A percentile compares a stretch with the other conserved stretches of the same genome.
These are phyloP conservation scores for Geopyxis carbonaria DNA, from an alignment of 495 filamentous ascomycete species.

Conservation along the genomic window DNA sequence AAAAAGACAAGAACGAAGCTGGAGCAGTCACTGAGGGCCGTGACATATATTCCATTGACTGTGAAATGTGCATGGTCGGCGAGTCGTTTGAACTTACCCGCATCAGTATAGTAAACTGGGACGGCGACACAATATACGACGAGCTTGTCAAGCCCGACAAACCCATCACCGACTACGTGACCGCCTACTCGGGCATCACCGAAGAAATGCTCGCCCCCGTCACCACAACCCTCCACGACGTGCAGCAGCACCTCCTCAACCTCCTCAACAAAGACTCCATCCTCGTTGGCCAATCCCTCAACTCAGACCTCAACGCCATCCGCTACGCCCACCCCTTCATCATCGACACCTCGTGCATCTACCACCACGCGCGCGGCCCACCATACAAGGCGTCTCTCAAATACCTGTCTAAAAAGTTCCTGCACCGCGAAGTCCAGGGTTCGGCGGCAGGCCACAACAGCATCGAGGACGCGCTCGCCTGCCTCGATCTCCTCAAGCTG, in stretches of 20 bases:
- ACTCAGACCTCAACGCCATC: slow-evolving; percentile 72
- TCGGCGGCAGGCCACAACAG: slow-evolving; percentile 60
- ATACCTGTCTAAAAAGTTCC: slow-evolving; percentile 62
- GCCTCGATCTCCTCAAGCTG: slow-evolving; percentile 78
- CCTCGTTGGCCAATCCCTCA: slow-evolving; percentile 78
- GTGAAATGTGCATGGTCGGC: slow-evolving; percentile 84
- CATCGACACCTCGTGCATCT: slow-evolving; percentile 75
- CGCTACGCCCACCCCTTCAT: slow-evolving; percentile 81
- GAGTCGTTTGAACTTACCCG: slow-evolving; percentile 65
- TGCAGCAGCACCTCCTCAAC: slow-evolving; percentile 57
- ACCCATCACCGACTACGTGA: slow-evolving; percentile 78
- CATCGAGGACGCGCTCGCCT: slow-evolving; percentile 77
- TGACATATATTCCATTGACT: slow-evolving; percentile 71
- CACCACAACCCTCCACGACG: slow-evolving; percentile 66
- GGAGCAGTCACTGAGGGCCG: slow-evolving; percentile 73
- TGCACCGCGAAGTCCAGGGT: slow-evolving; percentile 71
- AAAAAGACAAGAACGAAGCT: slow-evolving; percentile 53
- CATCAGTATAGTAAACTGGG: slow-evolving; percentile 74
- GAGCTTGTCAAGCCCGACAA: slow-evolving; percentile 78
- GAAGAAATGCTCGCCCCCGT: slow-evolving; percentile 59
- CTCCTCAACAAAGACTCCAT: slow-evolving; percentile 54
- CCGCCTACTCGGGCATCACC: slow-evolving; percentile 78
- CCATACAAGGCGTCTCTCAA: slow-evolving; percentile 63
- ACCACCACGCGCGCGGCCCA: slow-evolving; percentile 55
- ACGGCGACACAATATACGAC: slow-evolving; percentile 64